Evolutionary conservation across 2,329 filamentous ascomycete species (phyloP).

Genomic region (Pezicula carpinea): DNA sequence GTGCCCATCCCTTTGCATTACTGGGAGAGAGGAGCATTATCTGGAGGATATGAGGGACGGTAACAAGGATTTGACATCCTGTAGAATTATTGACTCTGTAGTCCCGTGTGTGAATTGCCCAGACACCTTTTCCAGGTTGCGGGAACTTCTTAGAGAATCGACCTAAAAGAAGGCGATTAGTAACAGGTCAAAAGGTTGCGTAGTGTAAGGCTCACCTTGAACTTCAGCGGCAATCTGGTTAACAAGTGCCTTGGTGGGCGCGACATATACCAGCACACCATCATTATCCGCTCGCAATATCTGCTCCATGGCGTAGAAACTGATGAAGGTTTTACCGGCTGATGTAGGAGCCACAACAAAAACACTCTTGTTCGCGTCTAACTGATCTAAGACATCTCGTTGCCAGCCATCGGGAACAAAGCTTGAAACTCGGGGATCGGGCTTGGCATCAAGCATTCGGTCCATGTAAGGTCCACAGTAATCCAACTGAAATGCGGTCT

Average conservation of each 20-base stretch:
- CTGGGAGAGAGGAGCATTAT: conserved; percentile 67
- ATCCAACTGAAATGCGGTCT: conserved; percentile 60
- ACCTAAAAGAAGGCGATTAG: conserved; percentile 13
- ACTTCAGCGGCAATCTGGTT: conserved; percentile 81
- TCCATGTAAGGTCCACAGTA: conserved; percentile 72
- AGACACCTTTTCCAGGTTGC: conserved; percentile 61
- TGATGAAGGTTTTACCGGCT: conserved; percentile 79
- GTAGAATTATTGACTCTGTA: conserved; percentile 69
- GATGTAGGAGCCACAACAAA: conserved; percentile 76
- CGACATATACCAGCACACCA: conserved; percentile 71
- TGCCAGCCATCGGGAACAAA: conserved; percentile 79
- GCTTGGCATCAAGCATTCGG: conserved; percentile 63
- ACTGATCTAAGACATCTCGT: conserved; percentile 64
- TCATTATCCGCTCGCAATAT: conserved; percentile 64
- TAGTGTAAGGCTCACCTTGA: conserved; percentile 42
- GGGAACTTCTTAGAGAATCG: conserved; percentile 62
- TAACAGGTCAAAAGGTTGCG: not conserved
- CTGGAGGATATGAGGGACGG: conserved; percentile 73
- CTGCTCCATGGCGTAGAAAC: conserved; percentile 79
- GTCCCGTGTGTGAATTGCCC: conserved; percentile 75
- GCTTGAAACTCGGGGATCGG: conserved; percentile 59
- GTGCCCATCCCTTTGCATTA: conserved; percentile 64
- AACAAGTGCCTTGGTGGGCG: conserved; percentile 76
- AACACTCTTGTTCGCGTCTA: conserved; percentile 65
- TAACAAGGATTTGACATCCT: conserved; percentile 71